Conservation (phyloP, 768 basidiomycete species). For the Tulasnella sp. region DNA sequence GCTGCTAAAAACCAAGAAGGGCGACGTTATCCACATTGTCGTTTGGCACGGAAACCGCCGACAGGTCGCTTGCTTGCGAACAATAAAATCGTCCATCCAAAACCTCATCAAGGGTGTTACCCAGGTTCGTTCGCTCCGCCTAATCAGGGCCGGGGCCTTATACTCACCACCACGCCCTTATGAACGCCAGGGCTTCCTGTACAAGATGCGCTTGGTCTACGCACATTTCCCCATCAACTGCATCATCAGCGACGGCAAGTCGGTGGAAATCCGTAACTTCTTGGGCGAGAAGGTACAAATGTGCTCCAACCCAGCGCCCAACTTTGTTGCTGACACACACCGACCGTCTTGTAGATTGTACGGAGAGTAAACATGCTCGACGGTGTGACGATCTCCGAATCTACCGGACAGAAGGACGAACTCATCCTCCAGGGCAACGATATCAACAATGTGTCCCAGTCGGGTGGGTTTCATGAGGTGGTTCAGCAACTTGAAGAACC, state of each 20-base stretch:
- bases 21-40: conserved; percentile 77
- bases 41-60: conserved; percentile 99
- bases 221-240: conserved; percentile 99
- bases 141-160: conserved; percentile 53
- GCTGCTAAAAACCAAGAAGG: conserved; percentile 71
- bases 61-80: conserved; percentile 97
- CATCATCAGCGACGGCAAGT: conserved; percentile 80
- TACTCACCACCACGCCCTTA: background rate
- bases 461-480: conserved; percentile 56
- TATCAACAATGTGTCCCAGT: conserved; percentile 96
- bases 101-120: conserved; percentile 99
- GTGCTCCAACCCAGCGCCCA: background rate
- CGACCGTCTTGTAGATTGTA: conserved; percentile 61
- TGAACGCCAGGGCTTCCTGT: conserved; percentile 84
- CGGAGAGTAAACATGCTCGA: conserved; percentile 90
- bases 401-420: conserved; percentile 92
- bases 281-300: conserved; percentile 82
- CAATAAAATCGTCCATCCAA: conserved; percentile 90
- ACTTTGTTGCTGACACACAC: background rate
- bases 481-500: background rate
- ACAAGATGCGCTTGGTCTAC: conserved; percentile 99
- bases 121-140: conserved; percentile 60
- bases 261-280: conserved; percentile 93
- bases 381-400: conserved; percentile 83
- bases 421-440: conserved; percentile 93